phyloP scores from a whole-genome alignment of 2,329 filamentous ascomycete genomes.

The Esteya vermicola region DNA sequence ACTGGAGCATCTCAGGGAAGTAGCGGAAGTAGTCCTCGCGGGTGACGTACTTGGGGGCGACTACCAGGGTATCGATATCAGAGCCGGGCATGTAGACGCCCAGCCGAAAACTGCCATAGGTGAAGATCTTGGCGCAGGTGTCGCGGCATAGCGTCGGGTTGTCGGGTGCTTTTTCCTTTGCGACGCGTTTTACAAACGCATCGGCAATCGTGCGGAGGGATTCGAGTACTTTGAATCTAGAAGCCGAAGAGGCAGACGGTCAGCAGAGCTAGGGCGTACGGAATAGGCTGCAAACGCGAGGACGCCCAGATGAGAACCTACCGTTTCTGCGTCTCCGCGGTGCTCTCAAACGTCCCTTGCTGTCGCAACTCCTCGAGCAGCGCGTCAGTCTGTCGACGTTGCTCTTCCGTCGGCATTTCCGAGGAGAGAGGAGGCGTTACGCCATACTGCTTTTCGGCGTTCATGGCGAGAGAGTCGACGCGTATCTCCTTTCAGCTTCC shows the following conservation, averaged over 20 bases:
- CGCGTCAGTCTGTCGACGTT: conserved; percentile 62
- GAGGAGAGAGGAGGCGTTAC: conserved; percentile 75
- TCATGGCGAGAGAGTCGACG: conserved; percentile 6
- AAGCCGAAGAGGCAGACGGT: background rate
- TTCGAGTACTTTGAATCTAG: conserved; percentile 55
- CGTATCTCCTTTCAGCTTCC: background rate
- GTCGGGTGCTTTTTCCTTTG: conserved; percentile 54
- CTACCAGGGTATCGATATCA: conserved; percentile 92
- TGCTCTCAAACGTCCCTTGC: conserved; percentile 84
- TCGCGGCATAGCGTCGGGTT: conserved; percentile 66
- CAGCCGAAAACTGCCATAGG: conserved; percentile 88
- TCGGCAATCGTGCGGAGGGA: conserved; percentile 68
- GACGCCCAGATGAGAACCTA: too few species aligned
- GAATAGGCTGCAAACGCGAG: too few species aligned
- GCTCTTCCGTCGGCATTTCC: conserved; percentile 58
- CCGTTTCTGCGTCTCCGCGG: conserved; percentile 73
- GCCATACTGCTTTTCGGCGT: conserved; percentile 31
- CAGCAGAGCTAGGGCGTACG: background rate
- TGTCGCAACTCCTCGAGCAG: conserved; percentile 73
- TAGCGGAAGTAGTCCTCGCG: conserved; percentile 84
- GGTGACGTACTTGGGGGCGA: conserved; percentile 77
- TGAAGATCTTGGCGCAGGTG: conserved; percentile 85
- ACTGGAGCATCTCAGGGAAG: conserved; percentile 67
- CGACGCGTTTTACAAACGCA: conserved; percentile 76
- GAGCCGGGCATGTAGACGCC: conserved; percentile 92